phyloP scores from a whole-genome alignment of 129 eudicot genomes.

The Dittrichia graveolens region DNA sequence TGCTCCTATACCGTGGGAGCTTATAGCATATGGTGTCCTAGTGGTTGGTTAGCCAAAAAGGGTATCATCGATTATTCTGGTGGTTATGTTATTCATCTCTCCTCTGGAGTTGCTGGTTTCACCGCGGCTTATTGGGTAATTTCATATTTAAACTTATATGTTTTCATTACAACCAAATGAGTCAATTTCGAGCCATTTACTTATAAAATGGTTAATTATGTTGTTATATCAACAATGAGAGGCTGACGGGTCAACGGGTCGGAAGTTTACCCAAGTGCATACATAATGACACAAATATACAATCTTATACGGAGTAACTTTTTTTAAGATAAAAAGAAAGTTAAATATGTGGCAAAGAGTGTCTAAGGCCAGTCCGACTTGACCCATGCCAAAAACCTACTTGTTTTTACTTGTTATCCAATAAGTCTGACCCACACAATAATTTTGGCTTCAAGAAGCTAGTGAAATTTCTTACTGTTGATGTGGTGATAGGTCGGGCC shows the following conservation, averaged over 20 bases:
- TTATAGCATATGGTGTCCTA: slow-evolving; percentile 64
- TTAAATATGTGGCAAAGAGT: too few species aligned
- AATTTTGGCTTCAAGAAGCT: not conserved
- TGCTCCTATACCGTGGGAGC: slow-evolving; percentile 71
- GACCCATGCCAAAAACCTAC: too few species aligned
- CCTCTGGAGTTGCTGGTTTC: slow-evolving; percentile 83
- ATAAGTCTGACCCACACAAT: not conserved
- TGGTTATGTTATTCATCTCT: slow-evolving; percentile 77
- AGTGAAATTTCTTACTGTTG: not conserved
- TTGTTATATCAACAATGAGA: too few species aligned
- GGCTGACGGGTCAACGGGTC: too few species aligned
- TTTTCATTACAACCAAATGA: not conserved
- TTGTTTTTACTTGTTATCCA: too few species aligned
- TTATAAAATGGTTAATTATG: too few species aligned
- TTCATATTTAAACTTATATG: not conserved
- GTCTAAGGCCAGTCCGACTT: too few species aligned
- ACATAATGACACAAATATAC: too few species aligned
- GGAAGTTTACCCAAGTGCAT: too few species aligned
- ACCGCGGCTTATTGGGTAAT: slow-evolving; percentile 81
- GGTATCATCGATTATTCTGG: slow-evolving; percentile 83
- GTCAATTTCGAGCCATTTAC: too few species aligned
- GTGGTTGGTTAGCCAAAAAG: slow-evolving; percentile 58
- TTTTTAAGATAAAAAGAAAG: too few species aligned
- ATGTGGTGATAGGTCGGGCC: slow-evolving; percentile 63
- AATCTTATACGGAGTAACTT: too few species aligned